Evolutionary conservation across 805 yeast species (phyloP), one percentile per base, ranked within the genome.

Genomic region (Blastobotrys attinorum): DNA sequence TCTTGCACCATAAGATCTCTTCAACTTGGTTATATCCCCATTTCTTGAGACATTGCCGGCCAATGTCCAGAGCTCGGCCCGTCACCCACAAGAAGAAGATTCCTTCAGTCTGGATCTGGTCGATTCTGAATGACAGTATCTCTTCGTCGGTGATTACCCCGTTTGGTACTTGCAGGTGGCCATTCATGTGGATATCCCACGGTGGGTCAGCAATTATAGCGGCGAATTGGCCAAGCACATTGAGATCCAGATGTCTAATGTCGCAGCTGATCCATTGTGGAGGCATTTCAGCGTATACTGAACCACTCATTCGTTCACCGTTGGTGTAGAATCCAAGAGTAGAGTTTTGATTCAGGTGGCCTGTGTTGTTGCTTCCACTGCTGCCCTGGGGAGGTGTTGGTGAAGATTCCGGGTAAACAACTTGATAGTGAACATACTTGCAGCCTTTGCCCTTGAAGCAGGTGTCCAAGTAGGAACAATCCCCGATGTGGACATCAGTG

Each of bases 131-230:
- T 8, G 76, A 69, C 40, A 81, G 62, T 31, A 89, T 66, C 52
- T 86, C 96, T 2, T 50, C 53, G 35, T 54, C 58, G 15, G 56
- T 45, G 15, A 54, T 44, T 11, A 48, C 46, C 16, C 48, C 51
- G 22, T 38, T 38, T 5, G 55, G 53, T 15, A 44, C 27, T 33
- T 52, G 53, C 11, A 42, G 37, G 22, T 52, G 47, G 23, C 56
- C 52, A 44, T 83, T 82, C 89, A 85, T 88, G 64, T 89, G 96
- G 50, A 89, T 89, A 51, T 87, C 89, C 97, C 97, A 89, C 5
- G 96, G 92, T 2, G 96, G 96, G 61, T 89, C 97, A 0, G 95
- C 90, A 43, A 90, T 76, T 10, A 89, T 78, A 7, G 60, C 69
- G 2, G 81, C 87, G 32, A 81, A 88, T 65, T 84, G 84, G 2